Percentiles rank a stretch among this genome's conserved stretches.
These are phyloP conservation scores for Chytridiales sp. DNA, from an alignment of 371 early-diverging fungal species.

Conservation along the genomic window DNA sequence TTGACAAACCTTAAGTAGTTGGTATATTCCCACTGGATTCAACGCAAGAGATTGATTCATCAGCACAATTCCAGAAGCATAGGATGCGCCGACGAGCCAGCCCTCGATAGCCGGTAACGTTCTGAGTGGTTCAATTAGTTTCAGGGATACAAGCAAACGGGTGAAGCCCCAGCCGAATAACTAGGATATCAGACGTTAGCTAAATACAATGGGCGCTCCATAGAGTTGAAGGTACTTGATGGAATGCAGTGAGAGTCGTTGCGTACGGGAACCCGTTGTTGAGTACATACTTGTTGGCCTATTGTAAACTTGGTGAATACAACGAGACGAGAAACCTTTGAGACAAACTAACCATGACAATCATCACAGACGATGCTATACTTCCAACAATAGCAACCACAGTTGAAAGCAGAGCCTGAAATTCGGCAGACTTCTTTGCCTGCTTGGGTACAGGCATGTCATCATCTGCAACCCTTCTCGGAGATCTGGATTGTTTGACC, in stretches of 20 bases:
- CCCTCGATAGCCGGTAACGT: slow-evolving; percentile 1
- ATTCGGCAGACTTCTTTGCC: no score
- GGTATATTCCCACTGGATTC: slow-evolving; percentile 20
- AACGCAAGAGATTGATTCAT: slow-evolving; percentile 22
- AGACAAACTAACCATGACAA: slow-evolving; percentile 17
- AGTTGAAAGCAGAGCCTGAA: no score
- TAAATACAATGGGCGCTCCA: not conserved
- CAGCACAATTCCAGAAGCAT: slow-evolving; percentile 19
- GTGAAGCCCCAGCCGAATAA: slow-evolving; percentile 22
- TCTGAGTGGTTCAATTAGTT: not conserved
- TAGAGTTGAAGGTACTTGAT: slow-evolving; percentile 10
- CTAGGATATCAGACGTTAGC: not conserved
- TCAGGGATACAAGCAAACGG: slow-evolving; percentile 2
- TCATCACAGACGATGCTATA: slow-evolving; percentile 19
- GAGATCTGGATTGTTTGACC: no score
- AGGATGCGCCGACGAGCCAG: slow-evolving; percentile 6
- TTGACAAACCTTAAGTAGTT: slow-evolving; percentile 22
- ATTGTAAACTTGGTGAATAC: not conserved
- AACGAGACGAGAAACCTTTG: not conserved
- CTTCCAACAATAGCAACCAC: slow-evolving; percentile 17
- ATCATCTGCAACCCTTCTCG: no score
- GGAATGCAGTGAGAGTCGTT: slow-evolving; percentile 24
- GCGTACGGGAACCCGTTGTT: slow-evolving; percentile 24
- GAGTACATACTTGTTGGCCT: slow-evolving; percentile 25
- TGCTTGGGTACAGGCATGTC: no score